Base-by-base conservation (phyloP, 371 early-diverging fungal species). In the Mortierella sp. region DNA sequence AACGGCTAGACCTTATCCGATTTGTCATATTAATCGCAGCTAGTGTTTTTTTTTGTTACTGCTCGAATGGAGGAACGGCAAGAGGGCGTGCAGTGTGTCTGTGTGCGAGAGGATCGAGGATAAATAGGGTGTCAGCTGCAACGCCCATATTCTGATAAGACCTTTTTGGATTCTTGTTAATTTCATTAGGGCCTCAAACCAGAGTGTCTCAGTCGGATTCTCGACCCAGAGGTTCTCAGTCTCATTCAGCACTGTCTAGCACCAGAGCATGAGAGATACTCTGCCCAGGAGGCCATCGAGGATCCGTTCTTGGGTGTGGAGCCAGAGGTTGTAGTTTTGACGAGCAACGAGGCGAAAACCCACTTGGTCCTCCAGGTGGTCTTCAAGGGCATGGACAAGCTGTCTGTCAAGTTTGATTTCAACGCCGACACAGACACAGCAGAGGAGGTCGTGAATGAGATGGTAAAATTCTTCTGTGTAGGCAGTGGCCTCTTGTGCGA, bases 391-490 rank as follows among this genome's bases (percentile, higher is more conserved):
- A 92, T 90, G 85, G 96, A 95, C 78, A 91, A 90, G 69, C 86
- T 93, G 16, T 93, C 96, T 8, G 94, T 97, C 31, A 96, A 95
- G 79, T 97, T 97, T 90, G 94, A 94, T 71, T 97, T 95, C 86
- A 94, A 97, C 81, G 90, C 92, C 10, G 93, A 95, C 50, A 92
- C 91, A 7, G 98, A 97, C 74, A 97, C 97, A 7, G 96, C 97
- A 1, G 97, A 96, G 70, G 93, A 94, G 74, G 96, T 97, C 11
- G 95, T 96, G 11, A 92, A 91, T 48, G 98, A 97, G 85, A 97
- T 97, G 96, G 94, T 76, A 48, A 47, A 64, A 31, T n/a, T 26
- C 24, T 26, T 16, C 2, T 66, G 22, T 64, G 34, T 6, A 22
- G 16, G n/a, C n/a, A n/a, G n/a, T n/a, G n/a, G n/a, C n/a, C n/a